Percentiles rank a stretch among this genome's conserved stretches.
Conservation (phyloP, 768 basidiomycete species). For the Suillus lakei region DNA sequence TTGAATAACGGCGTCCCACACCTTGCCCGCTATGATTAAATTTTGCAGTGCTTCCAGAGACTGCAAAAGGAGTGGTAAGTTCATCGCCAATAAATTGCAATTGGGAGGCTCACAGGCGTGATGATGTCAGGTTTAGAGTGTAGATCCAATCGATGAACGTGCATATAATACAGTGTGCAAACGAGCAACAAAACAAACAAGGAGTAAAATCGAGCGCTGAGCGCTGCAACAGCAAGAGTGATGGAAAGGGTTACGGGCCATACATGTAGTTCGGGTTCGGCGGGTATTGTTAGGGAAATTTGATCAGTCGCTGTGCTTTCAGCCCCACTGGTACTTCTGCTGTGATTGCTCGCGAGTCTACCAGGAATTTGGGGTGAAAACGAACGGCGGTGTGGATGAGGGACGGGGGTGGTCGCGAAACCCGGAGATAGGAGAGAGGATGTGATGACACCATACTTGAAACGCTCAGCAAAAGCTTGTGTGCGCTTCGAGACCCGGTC, state of each 20-base stretch:
- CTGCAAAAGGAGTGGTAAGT: conserved; percentile 37
- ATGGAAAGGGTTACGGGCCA: conserved; percentile 46
- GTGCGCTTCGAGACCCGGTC: conserved; percentile 40
- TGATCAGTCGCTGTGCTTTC: conserved; percentile 28
- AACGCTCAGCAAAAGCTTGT: conserved; percentile 70
- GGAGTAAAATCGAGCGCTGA: conserved; percentile 49
- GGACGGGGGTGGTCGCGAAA: conserved; percentile 46
- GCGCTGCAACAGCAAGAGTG: conserved; percentile 42
- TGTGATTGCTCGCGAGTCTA: conserved; percentile 41
- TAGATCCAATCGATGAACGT: conserved; percentile 38
- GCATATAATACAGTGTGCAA: conserved; percentile 44
- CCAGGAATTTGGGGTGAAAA: conserved; percentile 51
- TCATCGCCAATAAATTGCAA: conserved; percentile 5
- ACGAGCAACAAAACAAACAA: conserved; percentile 44
- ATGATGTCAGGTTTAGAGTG: conserved; percentile 50
- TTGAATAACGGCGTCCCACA: conserved; percentile 78
- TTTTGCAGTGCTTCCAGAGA: conserved; percentile 69
- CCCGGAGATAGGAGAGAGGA: conserved; percentile 73
- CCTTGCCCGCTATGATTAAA: conserved; percentile 65
- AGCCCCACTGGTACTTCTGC: conserved; percentile 47
- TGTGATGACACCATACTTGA: conserved; percentile 85
- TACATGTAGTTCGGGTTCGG: conserved; percentile 41
- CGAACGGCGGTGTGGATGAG: conserved; percentile 35
- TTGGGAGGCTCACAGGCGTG: conserved; percentile 50
- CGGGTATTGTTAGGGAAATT: conserved; percentile 30